phyloP scores from a whole-genome alignment of 257 asterid species.

The Misopates orontium region DNA sequence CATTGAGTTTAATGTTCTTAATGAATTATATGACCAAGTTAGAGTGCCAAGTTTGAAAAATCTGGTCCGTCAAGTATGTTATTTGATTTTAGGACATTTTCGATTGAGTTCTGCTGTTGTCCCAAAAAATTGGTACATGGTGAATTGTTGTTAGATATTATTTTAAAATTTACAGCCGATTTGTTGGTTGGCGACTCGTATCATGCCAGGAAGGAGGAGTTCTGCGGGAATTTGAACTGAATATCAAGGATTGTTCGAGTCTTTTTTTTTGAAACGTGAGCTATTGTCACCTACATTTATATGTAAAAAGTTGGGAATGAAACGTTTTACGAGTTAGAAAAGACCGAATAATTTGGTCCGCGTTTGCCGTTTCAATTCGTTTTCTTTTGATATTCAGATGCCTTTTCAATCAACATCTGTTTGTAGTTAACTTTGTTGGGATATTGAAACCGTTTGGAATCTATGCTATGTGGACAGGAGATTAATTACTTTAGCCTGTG shows the following conservation, averaged over 20 bases:
- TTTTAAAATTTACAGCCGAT: too few species aligned
- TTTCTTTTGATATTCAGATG: background rate
- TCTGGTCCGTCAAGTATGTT: background rate
- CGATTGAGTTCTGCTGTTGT: slow-evolving; percentile 6
- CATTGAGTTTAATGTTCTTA: slow-evolving; percentile 18
- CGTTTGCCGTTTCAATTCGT: background rate
- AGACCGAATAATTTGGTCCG: background rate
- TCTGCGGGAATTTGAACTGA: slow-evolving; percentile 3
- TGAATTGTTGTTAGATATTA: too few species aligned
- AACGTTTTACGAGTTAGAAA: background rate
- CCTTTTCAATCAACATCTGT: background rate
- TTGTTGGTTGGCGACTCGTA: background rate
- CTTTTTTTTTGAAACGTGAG: background rate
- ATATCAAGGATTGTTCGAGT: background rate
- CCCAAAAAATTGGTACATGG: background rate
- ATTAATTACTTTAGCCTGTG: background rate
- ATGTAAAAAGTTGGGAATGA: slow-evolving; percentile 1
- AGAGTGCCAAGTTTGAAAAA: slow-evolving; percentile 11
- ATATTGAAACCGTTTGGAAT: too few species aligned
- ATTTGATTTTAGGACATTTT: slow-evolving; percentile 8
- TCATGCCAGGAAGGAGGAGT: slow-evolving; percentile 7
- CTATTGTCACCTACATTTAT: slow-evolving; percentile 5
- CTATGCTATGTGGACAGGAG: background rate
- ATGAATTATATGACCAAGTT: background rate
- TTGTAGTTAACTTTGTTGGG: too few species aligned